These are phyloP conservation scores for Arctium minus DNA, from an alignment of 129 eudicot species.

Conservation along the genomic window DNA sequence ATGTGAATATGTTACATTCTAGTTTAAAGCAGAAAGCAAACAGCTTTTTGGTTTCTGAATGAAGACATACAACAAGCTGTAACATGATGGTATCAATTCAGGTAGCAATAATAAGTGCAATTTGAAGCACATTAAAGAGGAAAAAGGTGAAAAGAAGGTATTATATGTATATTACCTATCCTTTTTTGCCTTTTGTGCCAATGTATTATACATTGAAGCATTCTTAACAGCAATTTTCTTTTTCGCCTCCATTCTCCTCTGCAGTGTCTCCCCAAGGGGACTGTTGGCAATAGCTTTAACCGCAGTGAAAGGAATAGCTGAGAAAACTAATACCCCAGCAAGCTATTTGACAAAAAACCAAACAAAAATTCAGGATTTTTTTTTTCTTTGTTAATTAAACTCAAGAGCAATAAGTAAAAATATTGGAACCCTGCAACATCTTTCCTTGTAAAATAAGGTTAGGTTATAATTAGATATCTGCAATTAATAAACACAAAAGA, in stretches of 20 bases:
- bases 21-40: too few species aligned
- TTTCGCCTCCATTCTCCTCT: constrained; percentile 56
- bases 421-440: too few species aligned
- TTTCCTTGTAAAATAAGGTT: too few species aligned
- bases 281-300: constrained; percentile 97
- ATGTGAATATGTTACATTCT: too few species aligned
- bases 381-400: background rate
- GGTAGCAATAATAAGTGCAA: background rate
- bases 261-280: constrained; percentile 70
- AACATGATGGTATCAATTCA: background rate
- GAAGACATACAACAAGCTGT: background rate
- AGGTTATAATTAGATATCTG: too few species aligned
- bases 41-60: background rate
- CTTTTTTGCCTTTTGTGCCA: constrained; percentile 48
- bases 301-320: constrained; percentile 94
- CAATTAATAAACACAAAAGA: too few species aligned
- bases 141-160: background rate
- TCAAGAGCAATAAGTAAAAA: too few species aligned
- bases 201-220: constrained; percentile 41
- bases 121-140: background rate
- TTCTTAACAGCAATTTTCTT: constrained; percentile 48
- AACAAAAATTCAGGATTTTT: background rate
- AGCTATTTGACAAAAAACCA: constrained; percentile 30
- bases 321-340: constrained; percentile 87
- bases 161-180: constrained; percentile 38